Conservation (phyloP, 1,284 basidiomycete genomes). For the Heliocybe sulcata region DNA sequence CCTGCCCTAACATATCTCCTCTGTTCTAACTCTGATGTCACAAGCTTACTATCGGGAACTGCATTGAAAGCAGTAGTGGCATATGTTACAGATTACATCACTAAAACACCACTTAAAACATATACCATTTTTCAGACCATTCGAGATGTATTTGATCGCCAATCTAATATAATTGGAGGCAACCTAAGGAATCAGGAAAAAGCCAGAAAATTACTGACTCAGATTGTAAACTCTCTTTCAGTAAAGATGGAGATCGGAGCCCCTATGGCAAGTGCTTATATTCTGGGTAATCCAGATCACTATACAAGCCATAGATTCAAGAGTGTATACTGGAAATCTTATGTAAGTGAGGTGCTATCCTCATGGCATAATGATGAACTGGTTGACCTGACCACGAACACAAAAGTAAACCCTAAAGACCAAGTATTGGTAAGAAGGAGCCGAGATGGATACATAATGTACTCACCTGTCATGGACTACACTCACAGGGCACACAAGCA, state of each 20-base stretch:
- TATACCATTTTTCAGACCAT: conserved; percentile 8
- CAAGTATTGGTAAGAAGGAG: background rate
- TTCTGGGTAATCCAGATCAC: conserved; percentile 10
- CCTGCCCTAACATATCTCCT: background rate
- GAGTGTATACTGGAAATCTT: conserved; percentile 6
- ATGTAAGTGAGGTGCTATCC: background rate
- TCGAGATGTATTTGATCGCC: background rate
- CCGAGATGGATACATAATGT: too few relatives aligned
- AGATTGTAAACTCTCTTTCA: conserved; percentile 9
- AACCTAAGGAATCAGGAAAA: background rate
- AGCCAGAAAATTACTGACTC: background rate
- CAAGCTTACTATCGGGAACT: conserved; percentile 8
- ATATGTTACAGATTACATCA: conserved; percentile 11
- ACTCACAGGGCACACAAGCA: too few relatives aligned
- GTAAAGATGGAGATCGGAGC: conserved; percentile 7
- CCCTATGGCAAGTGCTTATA: conserved; percentile 6
- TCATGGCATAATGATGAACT: background rate
- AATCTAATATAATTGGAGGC: background rate
- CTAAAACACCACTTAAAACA: conserved; percentile 3
- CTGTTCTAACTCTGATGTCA: conserved; percentile 9
- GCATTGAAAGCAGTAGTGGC: conserved; percentile 6
- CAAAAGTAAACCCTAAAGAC: too few relatives aligned
- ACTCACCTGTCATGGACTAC: too few relatives aligned
- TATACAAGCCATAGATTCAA: conserved; percentile 8
- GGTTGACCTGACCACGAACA: background rate